Evolutionary conservation across 169 alveolate genomes (phyloP), one percentile per base, ranked within the genome.

Genomic region (Cryptosporidium canis): DNA sequence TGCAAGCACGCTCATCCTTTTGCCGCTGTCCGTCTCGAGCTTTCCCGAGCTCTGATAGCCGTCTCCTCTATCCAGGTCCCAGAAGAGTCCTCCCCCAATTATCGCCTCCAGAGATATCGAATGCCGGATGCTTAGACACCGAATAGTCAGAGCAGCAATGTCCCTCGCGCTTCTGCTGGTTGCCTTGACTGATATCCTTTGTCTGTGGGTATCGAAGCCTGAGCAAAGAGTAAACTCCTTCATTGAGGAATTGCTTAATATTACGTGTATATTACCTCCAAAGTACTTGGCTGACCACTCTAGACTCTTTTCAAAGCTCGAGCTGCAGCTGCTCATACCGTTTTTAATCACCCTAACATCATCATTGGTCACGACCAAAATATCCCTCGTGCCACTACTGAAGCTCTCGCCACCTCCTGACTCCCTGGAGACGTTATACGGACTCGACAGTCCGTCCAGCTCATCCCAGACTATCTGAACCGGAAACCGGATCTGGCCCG

Each of bases 271-370:
- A 39, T 77, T 55, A 6, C 87, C 87, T 11, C 87, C 87, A 61
- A 77, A 77, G 72, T 77, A 77, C 39, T 77, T 77, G 4, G 87
- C 87, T 24, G 87, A 77, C 87, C 87, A 77, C 31, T 55, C 87
- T 21, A 63, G 33, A 39, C 27, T 77, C 31, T 77, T 77, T 21
- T 77, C 72, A 29, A 35, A 33, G 48, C 11, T 58, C 21, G 71
- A 41, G n/a, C 44, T 43, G 18, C 65, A 39, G 9, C 47, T 33
- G 3, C 77, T 43, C 64, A 61, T 58, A 12, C 87, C 87, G 16
- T 77, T 63, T 63, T 24, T 77, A 21, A 77, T 37, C 27, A 77
- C 72, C 44, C 58, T 77, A 58, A 77, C 72, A n/a, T 77, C 87
- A 21, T 77, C 87, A 16, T 41, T 58, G 21, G 87, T 41, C 18